A percentile compares a stretch with the other conserved stretches of the same genome.
Evolutionary conservation across 495 filamentous ascomycete genomes (phyloP).

Genomic region (Trichoderma parareesei): DNA sequence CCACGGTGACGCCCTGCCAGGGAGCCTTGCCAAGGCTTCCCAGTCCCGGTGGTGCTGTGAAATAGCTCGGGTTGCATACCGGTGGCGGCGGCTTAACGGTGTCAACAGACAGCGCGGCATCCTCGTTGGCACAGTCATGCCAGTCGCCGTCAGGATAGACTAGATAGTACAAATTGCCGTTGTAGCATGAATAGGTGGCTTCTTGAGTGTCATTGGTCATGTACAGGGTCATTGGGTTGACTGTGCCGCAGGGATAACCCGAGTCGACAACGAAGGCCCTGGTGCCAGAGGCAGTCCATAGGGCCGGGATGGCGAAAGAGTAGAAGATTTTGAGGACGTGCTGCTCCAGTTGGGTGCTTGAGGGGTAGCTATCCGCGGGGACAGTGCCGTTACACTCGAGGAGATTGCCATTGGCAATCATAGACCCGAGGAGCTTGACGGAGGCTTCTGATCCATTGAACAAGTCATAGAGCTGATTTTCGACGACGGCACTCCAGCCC

Average conservation of each 20-base stretch:
- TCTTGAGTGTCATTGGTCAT: constrained; percentile 17
- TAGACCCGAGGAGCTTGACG: constrained; percentile 13
- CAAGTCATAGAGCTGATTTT: constrained; percentile 3
- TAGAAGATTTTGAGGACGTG: constrained; percentile 21
- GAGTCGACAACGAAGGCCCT: constrained; percentile 29
- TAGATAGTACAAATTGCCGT: constrained; percentile 25
- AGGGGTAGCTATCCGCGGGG: background rate
- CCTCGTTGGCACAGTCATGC: background rate
- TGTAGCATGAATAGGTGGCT: constrained; percentile 19
- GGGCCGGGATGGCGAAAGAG: constrained; percentile 25
- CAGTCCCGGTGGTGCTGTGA: constrained; percentile 20
- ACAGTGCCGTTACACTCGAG: constrained; percentile 16
- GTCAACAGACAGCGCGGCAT: background rate
- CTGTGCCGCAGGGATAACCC: constrained; percentile 19
- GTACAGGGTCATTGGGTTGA: constrained; percentile 20
- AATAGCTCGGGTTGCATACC: constrained; percentile 16
- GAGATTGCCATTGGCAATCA: constrained; percentile 25
- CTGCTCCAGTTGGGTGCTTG: background rate
- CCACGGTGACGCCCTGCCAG: constrained; percentile 20
- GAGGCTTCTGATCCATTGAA: constrained; percentile 17
- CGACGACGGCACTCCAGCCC: constrained; percentile 17
- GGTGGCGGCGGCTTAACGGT: background rate
- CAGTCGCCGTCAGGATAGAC: constrained; percentile 17
- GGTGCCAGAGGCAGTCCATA: constrained; percentile 20
- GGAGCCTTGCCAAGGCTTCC: constrained; percentile 15